Evolutionary conservation across 257 asterid species (phyloP).

Genomic region (Fraxinus anomala): DNA sequence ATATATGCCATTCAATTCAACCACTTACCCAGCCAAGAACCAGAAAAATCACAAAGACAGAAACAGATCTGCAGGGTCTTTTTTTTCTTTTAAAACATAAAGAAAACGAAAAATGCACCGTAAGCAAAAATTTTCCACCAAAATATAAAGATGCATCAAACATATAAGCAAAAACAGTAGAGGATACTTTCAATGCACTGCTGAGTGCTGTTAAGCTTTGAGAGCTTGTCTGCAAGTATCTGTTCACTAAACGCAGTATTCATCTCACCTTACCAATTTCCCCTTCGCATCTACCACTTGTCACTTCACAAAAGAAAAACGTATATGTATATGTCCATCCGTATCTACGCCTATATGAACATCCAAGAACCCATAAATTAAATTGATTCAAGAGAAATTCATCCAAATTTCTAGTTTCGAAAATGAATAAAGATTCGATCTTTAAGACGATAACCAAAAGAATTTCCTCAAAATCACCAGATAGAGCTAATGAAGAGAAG

Average conservation of each 20-base stretch:
- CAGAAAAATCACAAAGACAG: not conserved
- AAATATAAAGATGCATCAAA: not conserved
- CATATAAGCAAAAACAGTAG: slow-evolving; percentile 1
- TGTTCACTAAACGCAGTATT: slow-evolving; percentile 69
- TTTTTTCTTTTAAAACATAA: too few species aligned
- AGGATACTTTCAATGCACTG: slow-evolving; percentile 96
- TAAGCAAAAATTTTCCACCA: slow-evolving; percentile 6
- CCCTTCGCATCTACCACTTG: slow-evolving; percentile 30
- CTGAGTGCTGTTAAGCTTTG: slow-evolving; percentile 83
- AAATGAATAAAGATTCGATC: slow-evolving; percentile 22
- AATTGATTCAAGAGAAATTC: slow-evolving; percentile 23
- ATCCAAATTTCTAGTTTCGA: slow-evolving; percentile 29
- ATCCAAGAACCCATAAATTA: slow-evolving; percentile 11
- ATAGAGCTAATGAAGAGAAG: slow-evolving; percentile 36
- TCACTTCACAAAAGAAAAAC: slow-evolving; percentile 24
- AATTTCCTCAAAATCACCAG: slow-evolving; percentile 37
- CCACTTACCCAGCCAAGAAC: slow-evolving; percentile 2
- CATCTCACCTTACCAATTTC: slow-evolving; percentile 52
- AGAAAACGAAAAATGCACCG: too few species aligned
- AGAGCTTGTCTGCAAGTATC: slow-evolving; percentile 84
- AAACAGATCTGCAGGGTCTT: not conserved
- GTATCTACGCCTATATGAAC: slow-evolving; percentile 4
- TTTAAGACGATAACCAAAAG: slow-evolving; percentile 31
- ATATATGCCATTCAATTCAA: not conserved
- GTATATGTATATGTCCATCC: not conserved